Conservation (phyloP, 768 basidiomycete species). For the Gymnopilus dilepis region DNA sequence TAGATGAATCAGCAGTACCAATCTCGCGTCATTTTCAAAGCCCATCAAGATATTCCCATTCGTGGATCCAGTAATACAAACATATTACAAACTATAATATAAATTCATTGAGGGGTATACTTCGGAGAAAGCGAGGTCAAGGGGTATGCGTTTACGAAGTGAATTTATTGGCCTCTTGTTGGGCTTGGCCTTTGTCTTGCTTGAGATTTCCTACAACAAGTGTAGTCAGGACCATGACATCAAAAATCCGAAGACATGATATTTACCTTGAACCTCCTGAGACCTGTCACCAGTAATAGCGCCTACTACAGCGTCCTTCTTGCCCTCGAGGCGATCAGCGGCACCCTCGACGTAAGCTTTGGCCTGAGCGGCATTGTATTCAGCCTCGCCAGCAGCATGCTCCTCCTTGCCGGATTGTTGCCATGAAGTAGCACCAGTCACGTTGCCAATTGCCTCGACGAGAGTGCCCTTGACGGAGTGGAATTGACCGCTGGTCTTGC, state of each 20-base stretch:
- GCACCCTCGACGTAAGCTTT: slow-evolving; percentile 57
- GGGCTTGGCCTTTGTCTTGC: slow-evolving; percentile 58
- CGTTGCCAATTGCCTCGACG: slow-evolving; percentile 49
- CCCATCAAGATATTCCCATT: no score
- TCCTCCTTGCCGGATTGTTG: slow-evolving; percentile 54
- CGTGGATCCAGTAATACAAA: no score
- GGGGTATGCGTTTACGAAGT: neutral
- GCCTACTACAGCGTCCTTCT: slow-evolving; percentile 55
- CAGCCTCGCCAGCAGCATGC: slow-evolving; percentile 56
- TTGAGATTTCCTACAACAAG: slow-evolving; percentile 49
- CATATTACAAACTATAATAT: no score
- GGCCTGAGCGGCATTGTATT: slow-evolving; percentile 54
- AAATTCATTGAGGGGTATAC: no score
- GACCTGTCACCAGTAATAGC: slow-evolving; percentile 54
- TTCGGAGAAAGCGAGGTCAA: neutral
- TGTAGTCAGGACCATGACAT: neutral
- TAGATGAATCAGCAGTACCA: no score
- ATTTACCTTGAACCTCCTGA: slow-evolving; percentile 48
- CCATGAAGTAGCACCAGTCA: slow-evolving; percentile 52
- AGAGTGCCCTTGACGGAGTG: slow-evolving; percentile 48
- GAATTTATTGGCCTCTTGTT: slow-evolving; percentile 58
- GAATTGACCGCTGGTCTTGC: slow-evolving; percentile 48
- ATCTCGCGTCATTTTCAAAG: no score
- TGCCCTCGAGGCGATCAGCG: slow-evolving; percentile 48
- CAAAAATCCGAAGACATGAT: neutral